Conservation (phyloP, 2,329 filamentous ascomycete species). For the Torrubiellomyces zombiae region DNA sequence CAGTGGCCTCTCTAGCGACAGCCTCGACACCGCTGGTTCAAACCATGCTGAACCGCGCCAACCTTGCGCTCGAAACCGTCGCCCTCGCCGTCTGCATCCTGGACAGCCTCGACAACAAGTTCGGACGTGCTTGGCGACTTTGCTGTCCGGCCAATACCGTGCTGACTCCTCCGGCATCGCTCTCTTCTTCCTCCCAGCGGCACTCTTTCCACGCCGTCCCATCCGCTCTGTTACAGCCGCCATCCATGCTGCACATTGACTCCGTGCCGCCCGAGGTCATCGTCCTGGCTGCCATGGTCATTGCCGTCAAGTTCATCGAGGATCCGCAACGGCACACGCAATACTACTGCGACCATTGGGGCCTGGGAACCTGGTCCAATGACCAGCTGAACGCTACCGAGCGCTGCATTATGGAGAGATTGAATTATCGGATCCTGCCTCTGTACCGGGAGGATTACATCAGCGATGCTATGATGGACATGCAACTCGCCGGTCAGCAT, state of each 20-base stretch:
- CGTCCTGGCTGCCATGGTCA: slow-evolving; percentile 42
- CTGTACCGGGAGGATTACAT: slow-evolving; percentile 40
- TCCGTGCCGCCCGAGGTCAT: slow-evolving; percentile 45
- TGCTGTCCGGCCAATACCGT: too few species aligned
- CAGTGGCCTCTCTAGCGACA: slow-evolving; percentile 40
- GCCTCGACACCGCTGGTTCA: slow-evolving; percentile 44
- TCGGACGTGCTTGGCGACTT: slow-evolving; percentile 45
- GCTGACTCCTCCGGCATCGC: slow-evolving; percentile 17
- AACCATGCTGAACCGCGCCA: slow-evolving; percentile 39
- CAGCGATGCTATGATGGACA: slow-evolving; percentile 42
- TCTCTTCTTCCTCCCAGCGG: slow-evolving; percentile 18
- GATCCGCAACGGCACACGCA: slow-evolving; percentile 37
- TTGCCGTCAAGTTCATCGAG: slow-evolving; percentile 49
- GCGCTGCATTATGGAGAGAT: slow-evolving; percentile 44
- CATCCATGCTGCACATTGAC: slow-evolving; percentile 46
- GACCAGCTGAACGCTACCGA: slow-evolving; percentile 49
- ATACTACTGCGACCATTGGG: slow-evolving; percentile 38
- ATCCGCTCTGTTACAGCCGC: slow-evolving; percentile 18
- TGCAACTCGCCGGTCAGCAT: slow-evolving; percentile 37
- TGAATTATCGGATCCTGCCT: slow-evolving; percentile 46
- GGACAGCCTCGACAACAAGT: slow-evolving; percentile 45
- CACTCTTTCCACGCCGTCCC: slow-evolving; percentile 34
- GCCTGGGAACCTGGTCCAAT: slow-evolving; percentile 36
- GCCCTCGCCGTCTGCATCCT: slow-evolving; percentile 50
- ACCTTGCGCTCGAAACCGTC: slow-evolving; percentile 42